Percentiles rank a stretch among this genome's conserved stretches.
phyloP scores from a whole-genome alignment of 2,329 filamentous ascomycete species.

The Alternaria sp. region DNA sequence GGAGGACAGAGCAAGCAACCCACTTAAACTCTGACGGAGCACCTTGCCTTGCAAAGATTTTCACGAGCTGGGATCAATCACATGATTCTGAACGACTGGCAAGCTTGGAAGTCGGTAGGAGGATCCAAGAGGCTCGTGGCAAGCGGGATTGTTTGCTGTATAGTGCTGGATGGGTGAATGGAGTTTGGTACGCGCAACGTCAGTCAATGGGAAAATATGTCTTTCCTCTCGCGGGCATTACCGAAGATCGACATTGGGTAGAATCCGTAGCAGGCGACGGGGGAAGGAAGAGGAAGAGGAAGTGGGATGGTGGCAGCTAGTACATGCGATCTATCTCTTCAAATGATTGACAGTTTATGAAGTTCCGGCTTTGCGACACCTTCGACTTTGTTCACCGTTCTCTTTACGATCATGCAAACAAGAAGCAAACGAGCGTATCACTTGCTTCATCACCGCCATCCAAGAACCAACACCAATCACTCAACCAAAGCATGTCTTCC shows the following conservation, averaged over 20 bases:
- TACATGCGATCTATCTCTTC: neutral
- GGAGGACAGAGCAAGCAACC: neutral
- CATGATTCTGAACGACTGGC: slow-evolving; percentile 11
- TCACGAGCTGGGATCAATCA: slow-evolving; percentile 24
- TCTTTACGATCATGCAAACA: neutral
- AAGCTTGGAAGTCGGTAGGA: slow-evolving; percentile 15
- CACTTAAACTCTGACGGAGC: neutral
- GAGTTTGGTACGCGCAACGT: slow-evolving; percentile 14
- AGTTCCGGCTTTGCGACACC: neutral
- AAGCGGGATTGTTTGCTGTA: neutral
- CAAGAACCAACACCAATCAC: neutral
- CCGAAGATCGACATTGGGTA: neutral
- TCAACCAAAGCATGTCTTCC: neutral
- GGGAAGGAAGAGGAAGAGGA: neutral
- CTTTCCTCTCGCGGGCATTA: slow-evolving; percentile 10
- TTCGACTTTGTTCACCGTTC: neutral
- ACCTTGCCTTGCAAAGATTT: neutral
- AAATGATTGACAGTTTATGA: neutral
- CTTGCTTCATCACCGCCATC: neutral
- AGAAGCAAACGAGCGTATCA: neutral
- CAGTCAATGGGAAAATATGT: slow-evolving; percentile 8
- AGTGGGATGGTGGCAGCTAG: neutral
- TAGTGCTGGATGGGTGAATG: slow-evolving; percentile 23
- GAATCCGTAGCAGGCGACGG: neutral
- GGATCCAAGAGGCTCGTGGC: neutral